Base-by-base conservation (phyloP, 2,329 filamentous ascomycete species). In the Clonostachys sp. region DNA sequence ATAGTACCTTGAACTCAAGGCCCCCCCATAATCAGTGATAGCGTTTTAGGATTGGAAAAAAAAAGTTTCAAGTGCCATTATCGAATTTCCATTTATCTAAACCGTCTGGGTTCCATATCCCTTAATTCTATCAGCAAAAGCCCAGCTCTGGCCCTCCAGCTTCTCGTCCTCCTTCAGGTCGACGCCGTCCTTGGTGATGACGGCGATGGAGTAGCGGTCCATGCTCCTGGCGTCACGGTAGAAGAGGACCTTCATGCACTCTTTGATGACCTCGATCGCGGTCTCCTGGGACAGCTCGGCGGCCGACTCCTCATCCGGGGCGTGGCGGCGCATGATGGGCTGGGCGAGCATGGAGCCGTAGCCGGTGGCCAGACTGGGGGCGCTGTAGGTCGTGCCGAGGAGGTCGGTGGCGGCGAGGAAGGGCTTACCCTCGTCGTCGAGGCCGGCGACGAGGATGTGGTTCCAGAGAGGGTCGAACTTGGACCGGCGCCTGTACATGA, bases 401-500 rank as follows among this genome's bases (percentile, higher is more conserved):
- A 99, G 78, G 73, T 99, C 94, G 46, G 90, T 90, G 54, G 84
- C 88, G 55, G 91, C 92, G 47, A 99, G 81, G 81, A 96, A 99
- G 20, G 94, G 92, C 68, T 85, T 81, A 57, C 78, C 78, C 46
- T 85, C 76, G 56, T 85, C 85, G 68, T 95, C 89, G 57, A 97
- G 78, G 24, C 94, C 94, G 45, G 87, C 92, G 45, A 99, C 89
- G 41, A 99, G 81, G 51, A 99, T 74, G 64, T 91, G 86, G 74
- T 97, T 99, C 94, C 94, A 99, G 52, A 99, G 81, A 12, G 94
- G 94, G 74, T 99, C 89, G 78, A 99, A 95, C 65, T 96, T 89
- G 62, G 86, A 90, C 61, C 94, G 90, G 57, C 94, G 89, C 72
- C 87, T 86, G 81, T 99, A 99, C 70, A 99, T 84, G 56, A 97